A percentile compares a stretch with the other conserved stretches of the same genome.
These are phyloP conservation scores for Ceratocystis cubensis DNA, from an alignment of 2,329 filamentous ascomycete species.

Conservation along the genomic window DNA sequence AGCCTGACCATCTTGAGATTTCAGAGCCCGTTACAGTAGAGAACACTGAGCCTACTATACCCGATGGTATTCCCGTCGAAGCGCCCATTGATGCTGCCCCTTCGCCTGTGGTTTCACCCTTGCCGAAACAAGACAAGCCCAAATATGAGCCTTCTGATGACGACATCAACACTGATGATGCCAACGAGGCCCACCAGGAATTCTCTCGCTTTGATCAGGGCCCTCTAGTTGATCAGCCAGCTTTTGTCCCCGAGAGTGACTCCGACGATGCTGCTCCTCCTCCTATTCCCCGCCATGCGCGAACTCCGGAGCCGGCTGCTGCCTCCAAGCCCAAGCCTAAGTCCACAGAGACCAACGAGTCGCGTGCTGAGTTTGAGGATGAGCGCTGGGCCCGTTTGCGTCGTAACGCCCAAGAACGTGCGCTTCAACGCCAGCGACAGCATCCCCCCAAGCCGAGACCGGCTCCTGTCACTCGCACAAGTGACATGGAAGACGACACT, in stretches of 20 bases:
- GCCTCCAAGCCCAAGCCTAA: constrained; percentile 24
- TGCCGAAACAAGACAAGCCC: constrained; percentile 25
- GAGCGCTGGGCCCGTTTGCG: constrained; percentile 95
- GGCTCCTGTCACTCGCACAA: constrained; percentile 7
- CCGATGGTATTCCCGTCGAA: constrained; percentile 9
- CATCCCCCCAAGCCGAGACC: constrained; percentile 39
- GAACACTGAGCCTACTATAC: constrained; percentile 14
- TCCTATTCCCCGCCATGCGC: constrained; percentile 37
- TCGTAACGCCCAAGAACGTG: constrained; percentile 81
- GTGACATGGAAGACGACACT: constrained; percentile 68
- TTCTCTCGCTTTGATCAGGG: constrained; percentile 73
- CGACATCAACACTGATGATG: constrained; percentile 47
- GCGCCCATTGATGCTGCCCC: constrained; percentile 15
- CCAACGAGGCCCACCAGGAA: constrained; percentile 45
- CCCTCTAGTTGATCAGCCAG: constrained; percentile 73
- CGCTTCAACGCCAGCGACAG: constrained; percentile 51
- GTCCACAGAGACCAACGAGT: constrained; percentile 25
- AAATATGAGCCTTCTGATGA: constrained; percentile 38
- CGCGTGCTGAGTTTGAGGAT: constrained; percentile 33
- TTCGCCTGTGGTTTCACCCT: constrained; percentile 16
- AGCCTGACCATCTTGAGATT: neutral
- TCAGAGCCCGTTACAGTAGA: constrained; percentile 6
- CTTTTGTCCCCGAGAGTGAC: constrained; percentile 54
- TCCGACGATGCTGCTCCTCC: constrained; percentile 39
- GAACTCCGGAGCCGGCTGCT: constrained; percentile 24